A percentile compares a stretch with the other conserved stretches of the same genome.
phyloP scores from a whole-genome alignment of 78 protist genomes.

The Creolimax fragrantissima region DNA sequence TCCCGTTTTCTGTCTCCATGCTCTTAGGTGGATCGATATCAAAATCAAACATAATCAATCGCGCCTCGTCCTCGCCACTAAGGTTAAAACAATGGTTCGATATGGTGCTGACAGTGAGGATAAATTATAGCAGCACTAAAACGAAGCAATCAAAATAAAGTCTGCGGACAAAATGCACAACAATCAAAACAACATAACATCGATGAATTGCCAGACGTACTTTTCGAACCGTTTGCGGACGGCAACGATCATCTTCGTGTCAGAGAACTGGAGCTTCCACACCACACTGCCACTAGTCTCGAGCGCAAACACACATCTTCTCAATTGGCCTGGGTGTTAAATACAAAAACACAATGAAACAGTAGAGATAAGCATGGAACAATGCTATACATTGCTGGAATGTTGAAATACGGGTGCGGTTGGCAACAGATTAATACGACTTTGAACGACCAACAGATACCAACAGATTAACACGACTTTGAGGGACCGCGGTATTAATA shows the following conservation, averaged over 20 bases:
- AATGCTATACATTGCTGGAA: neutral
- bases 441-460: neutral
- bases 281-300: neutral
- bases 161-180: neutral
- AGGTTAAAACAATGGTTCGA: too few relatives aligned
- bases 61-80: neutral
- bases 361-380: too few relatives aligned
- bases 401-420: neutral
- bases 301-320: neutral
- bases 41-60: neutral
- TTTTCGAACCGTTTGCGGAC: neutral
- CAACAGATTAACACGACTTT: neutral
- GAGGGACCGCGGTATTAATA: neutral
- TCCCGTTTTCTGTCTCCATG: too few relatives aligned
- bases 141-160: too few relatives aligned
- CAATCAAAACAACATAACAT: neutral
- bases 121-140: too few relatives aligned
- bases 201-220: neutral
- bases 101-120: too few relatives aligned
- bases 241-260: neutral
- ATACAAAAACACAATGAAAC: too few relatives aligned
- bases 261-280: constrained; percentile 7
- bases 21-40: neutral
- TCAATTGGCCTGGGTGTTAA: too few relatives aligned
- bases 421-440: neutral